Conservation (phyloP, 2,329 filamentous ascomycete genomes). For the Talaromyces rugulosus region DNA sequence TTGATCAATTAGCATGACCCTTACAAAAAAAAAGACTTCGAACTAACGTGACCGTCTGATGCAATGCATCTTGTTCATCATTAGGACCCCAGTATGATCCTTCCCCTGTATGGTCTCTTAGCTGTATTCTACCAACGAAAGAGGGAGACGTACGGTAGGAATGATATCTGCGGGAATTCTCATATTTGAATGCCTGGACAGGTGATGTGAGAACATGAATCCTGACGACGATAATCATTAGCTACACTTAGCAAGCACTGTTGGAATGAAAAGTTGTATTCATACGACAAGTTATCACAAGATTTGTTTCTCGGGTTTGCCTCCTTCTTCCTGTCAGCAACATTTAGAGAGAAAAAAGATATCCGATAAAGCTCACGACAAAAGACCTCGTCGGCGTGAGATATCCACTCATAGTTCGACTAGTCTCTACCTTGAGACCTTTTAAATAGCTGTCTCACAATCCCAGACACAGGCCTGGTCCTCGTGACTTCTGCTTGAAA, state of each 20-base stretch:
- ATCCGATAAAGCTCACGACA: not conserved
- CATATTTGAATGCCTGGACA: constrained; percentile 24
- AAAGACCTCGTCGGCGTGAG: constrained; percentile 6
- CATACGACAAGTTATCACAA: constrained; percentile 5
- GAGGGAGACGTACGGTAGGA: constrained; percentile 11
- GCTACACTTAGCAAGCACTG: not conserved
- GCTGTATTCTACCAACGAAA: not conserved
- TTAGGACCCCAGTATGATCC: constrained; percentile 26
- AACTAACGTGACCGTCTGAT: constrained; percentile 21
- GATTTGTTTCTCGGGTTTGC: not conserved
- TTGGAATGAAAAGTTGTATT: not conserved
- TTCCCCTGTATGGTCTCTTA: constrained; percentile 16
- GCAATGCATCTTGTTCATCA: constrained; percentile 20
- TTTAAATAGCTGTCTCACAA: not conserved
- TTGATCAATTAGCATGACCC: not conserved
- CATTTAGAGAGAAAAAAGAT: not conserved
- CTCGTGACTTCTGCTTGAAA: not conserved
- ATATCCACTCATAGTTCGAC: not conserved
- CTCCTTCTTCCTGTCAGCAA: not conserved
- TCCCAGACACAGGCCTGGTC: not conserved
- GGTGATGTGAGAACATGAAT: constrained; percentile 23
- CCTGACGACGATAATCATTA: not conserved
- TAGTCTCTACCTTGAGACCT: not conserved
- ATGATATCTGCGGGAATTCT: constrained; percentile 32
- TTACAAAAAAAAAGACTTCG: no score